Evolutionary conservation across 257 asterid genomes (phyloP).

Genomic region (Nemophila menziesii): DNA sequence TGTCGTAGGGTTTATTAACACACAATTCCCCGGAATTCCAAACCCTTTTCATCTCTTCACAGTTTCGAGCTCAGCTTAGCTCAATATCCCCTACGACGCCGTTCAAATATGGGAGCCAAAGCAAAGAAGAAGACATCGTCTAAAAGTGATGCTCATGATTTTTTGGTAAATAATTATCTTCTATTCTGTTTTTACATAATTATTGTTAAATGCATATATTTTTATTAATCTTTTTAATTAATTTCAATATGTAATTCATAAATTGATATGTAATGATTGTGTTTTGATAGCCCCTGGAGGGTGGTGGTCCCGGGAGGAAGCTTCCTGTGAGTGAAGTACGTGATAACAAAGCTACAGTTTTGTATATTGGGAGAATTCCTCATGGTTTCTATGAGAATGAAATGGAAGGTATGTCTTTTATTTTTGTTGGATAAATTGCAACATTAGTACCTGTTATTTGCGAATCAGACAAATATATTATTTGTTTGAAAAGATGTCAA

Average conservation of each 20-base stretch:
- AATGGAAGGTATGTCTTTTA: constrained; percentile 59
- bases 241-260: neutral
- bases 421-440: neutral
- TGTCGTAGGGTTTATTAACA: neutral
- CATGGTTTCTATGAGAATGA: constrained; percentile 94
- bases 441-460: neutral
- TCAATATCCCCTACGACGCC: neutral
- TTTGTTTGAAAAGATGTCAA: no score
- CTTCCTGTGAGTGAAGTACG: constrained; percentile 27
- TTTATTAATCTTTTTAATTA: neutral
- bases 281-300: constrained; percentile 50
- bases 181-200: neutral
- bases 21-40: neutral
- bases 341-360: constrained; percentile 50
- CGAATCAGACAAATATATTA: no score
- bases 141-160: constrained; percentile 40
- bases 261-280: constrained; percentile 2
- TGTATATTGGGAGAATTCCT: constrained; percentile 89
- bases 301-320: constrained; percentile 65
- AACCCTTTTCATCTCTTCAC: neutral
- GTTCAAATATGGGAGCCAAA: constrained; percentile 13
- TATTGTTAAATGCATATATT: neutral
- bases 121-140: constrained; percentile 33
- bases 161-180: constrained; percentile 28
- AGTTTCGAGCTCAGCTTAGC: neutral